Percentiles rank a stretch among this genome's conserved stretches.
Evolutionary conservation across 129 eudicot genomes (phyloP).

Genomic region (Pittosporum tobira): DNA sequence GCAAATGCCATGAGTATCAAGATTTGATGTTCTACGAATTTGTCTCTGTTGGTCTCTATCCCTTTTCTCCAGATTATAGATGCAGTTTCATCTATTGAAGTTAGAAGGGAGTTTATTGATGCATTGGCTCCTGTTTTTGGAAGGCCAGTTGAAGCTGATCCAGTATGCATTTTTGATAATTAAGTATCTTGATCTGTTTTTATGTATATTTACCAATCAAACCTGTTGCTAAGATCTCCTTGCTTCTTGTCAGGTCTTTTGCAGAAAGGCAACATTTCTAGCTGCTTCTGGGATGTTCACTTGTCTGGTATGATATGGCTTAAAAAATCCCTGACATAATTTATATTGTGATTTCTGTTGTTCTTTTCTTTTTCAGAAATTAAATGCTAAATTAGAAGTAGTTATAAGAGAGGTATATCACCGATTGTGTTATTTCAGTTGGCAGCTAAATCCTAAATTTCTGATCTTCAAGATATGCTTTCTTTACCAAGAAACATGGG

Average conservation of each 20-base stretch:
- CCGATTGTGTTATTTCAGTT: no score
- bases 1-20: background rate
- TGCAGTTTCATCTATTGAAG: conserved; percentile 61
- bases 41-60: no score
- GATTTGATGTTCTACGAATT: background rate
- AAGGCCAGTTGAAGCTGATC: conserved; percentile 94
- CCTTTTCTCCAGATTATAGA: conserved; percentile 58
- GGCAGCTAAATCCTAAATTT: no score
- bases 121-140: conserved; percentile 69
- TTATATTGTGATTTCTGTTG: background rate
- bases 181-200: background rate
- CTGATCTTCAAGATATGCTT: no score
- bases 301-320: conserved; percentile 50
- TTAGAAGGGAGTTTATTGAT: conserved; percentile 65
- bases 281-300: conserved; percentile 75
- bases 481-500: no score
- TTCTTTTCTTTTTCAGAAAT: background rate
- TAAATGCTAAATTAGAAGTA: no score
- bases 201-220: background rate
- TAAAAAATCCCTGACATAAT: background rate
- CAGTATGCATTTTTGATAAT: conserved; percentile 43
- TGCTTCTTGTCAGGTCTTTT: conserved; percentile 56
- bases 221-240: conserved; percentile 9
- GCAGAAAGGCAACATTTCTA: conserved; percentile 87
- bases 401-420: no score